Evolutionary conservation across 306 rosid genomes (phyloP), one percentile per base, ranked within the genome.

Genomic region (Crotalaria pallida): DNA sequence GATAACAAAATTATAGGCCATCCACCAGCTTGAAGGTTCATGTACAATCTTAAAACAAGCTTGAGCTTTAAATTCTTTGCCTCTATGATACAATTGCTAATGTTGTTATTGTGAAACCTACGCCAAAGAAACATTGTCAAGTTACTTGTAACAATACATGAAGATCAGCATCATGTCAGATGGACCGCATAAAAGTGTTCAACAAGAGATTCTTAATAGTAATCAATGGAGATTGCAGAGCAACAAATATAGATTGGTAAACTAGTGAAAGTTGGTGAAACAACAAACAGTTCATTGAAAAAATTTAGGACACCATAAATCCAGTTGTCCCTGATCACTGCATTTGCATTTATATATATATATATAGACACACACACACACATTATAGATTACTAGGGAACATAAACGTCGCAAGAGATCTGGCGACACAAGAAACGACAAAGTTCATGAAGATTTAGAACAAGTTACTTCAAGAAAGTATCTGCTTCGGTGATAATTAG

Each of bases 1-100:
- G 98, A 89, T 40, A 89, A 50, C 78, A 92, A 84, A 71, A 82
- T 78, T 69, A 88, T 63, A n/a, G 91, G 80, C 98, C 98, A 92
- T 5, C 96, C 88, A 26, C 78, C 65, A 75, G 84, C 79, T 71
- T 79, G 74, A 64, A 92, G 87, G 67, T 88, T 82, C 75, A 1
- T 73, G 83, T 63, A 86, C 43, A 89, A 41, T 79, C 76, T 68
- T 58, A 84, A 69, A 60, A 88, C 52, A 67, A 76, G 59, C 74
- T n/a, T 33, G 40, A 70, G 82, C 86, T 86, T 89, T 83, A 85
- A 80, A 48, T 69, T 69, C 74, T 68, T 75, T 47, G 88, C 89
- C 79, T 84, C 89, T 21, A 64, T 36, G 24, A 72, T 40, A 71
- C 87, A 84, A 60, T 71, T 77, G 67, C 84, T 70, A 74, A 75